Conservation (phyloP, 495 filamentous ascomycete genomes). For the Neurospora intermedia region DNA sequence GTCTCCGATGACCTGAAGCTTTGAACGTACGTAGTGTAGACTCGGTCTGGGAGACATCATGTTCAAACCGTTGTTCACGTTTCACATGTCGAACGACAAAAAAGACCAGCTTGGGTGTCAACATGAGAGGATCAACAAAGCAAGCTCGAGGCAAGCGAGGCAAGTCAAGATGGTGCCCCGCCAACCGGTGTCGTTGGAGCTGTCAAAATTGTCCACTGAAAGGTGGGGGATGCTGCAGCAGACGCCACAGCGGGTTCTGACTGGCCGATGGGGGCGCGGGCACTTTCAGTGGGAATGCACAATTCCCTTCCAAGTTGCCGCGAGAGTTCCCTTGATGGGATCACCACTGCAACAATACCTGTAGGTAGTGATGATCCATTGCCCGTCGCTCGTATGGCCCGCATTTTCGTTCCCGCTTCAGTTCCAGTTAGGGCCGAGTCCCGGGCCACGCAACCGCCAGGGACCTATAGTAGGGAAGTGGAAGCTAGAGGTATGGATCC, state of each 20-base stretch:
- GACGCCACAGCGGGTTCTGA: slow-evolving; percentile 10
- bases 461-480: too few relatives aligned
- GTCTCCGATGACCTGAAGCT: background rate
- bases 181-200: background rate
- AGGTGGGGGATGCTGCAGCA: slow-evolving; percentile 3
- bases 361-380: too few relatives aligned
- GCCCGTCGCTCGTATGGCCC: background rate
- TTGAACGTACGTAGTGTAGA: background rate
- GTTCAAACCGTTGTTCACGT: background rate
- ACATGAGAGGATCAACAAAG: background rate
- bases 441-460: background rate
- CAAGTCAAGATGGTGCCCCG: background rate
- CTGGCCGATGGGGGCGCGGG: slow-evolving; percentile 7
- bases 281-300: too few relatives aligned
- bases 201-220: slow-evolving; percentile 7
- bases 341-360: too few relatives aligned
- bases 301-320: too few relatives aligned
- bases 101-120: background rate
- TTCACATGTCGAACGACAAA: background rate
- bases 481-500: background rate
- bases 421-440: background rate
- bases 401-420: background rate
- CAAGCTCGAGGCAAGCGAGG: background rate
- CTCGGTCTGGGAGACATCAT: background rate
- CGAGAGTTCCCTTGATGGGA: too few relatives aligned